Base-by-base conservation (phyloP, 805 yeast species). In the Metschnikowia corniflorae region DNA sequence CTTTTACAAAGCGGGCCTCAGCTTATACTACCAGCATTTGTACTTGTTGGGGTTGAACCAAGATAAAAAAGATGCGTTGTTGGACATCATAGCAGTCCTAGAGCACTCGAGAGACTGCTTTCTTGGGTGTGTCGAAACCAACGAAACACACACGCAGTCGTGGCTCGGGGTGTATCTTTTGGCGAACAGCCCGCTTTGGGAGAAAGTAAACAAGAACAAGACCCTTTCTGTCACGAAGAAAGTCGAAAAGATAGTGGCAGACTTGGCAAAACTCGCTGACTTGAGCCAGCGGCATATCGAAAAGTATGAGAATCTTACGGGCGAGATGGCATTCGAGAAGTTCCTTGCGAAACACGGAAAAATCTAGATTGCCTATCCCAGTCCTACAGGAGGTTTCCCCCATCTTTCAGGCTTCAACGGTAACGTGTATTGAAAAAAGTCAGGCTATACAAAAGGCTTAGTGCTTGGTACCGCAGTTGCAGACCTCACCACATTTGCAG, bases 101-200 rank as follows among this genome's bases (percentile, higher is more conserved):
- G 46, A 35, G 16, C 53, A 58, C 29, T 52, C 70, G 7, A 47
- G 71, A 29, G 54, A 79, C 48, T 72, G 77, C 51, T 83, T 75
- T 46, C 61, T 82, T 36, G 74, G 94, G 46, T 63, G 88, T 7
- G 79, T 87, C 5, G 97, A 93, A 58, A 65, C 89, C 25, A 80
- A 86, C 50, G 83, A 82, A 29, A 65, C 68, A 21, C 83, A 77
- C 55, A 60, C 75, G 15, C 71, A 86, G 46, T 83, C 86, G 12
- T 89, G 95, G 95, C 57, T 75, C 22, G 89, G 91, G 1, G 60
- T 85, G 2, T 68, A 66, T 27, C 50, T 70, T 8, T 56, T 75
- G 14, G 21, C 41, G 6, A 21, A 22, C 5, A 31, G 42, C 24
- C 33, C 30, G n/a, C 16, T 42, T n/a, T 13, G 42, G 8, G 50